Percentiles rank a stretch among this genome's conserved stretches.
phyloP scores from a whole-genome alignment of 805 yeast genomes.

The Yarrowia keelungensis region DNA sequence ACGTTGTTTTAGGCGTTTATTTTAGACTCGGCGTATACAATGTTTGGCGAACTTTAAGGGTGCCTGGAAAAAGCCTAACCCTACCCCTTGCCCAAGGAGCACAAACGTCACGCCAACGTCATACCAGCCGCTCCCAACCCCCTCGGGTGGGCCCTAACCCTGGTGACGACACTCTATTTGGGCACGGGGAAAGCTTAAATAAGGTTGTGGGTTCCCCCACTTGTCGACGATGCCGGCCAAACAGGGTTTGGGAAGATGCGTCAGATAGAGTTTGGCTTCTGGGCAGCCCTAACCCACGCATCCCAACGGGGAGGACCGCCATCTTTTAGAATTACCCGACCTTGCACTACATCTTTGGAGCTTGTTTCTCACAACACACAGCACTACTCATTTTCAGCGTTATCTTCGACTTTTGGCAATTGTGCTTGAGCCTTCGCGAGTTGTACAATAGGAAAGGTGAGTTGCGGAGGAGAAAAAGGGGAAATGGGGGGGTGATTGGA shows the following conservation, averaged over 20 bases:
- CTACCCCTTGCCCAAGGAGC: slow-evolving; percentile 10
- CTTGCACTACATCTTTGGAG: slow-evolving; percentile 29
- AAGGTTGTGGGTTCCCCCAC: slow-evolving; percentile 26
- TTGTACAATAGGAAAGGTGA: slow-evolving; percentile 26
- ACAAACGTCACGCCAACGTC: slow-evolving; percentile 3
- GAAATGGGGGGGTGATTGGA: not conserved
- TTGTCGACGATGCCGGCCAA: slow-evolving; percentile 8
- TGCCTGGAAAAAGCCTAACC: slow-evolving; percentile 6
- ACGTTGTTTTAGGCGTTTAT: slow-evolving; percentile 10
- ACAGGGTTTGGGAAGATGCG: too few relatives aligned
- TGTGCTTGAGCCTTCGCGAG: slow-evolving; percentile 34
- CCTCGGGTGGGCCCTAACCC: too few relatives aligned
- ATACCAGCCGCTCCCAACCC: slow-evolving; percentile 3
- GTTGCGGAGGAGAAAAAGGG: not conserved
- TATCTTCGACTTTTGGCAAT: slow-evolving; percentile 29
- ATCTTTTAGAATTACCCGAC: slow-evolving; percentile 37
- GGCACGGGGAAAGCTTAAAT: not conserved
- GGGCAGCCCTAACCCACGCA: slow-evolving; percentile 10
- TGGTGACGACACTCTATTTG: not conserved
- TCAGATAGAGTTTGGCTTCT: not conserved
- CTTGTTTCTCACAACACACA: slow-evolving; percentile 32
- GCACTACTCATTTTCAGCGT: slow-evolving; percentile 29
- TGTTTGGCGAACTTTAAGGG: too few relatives aligned
- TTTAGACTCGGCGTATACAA: slow-evolving; percentile 37
- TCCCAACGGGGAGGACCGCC: slow-evolving; percentile 29